Conservation (phyloP, 2,329 filamentous ascomycete species). For the Pseudocercospora eumusae region DNA sequence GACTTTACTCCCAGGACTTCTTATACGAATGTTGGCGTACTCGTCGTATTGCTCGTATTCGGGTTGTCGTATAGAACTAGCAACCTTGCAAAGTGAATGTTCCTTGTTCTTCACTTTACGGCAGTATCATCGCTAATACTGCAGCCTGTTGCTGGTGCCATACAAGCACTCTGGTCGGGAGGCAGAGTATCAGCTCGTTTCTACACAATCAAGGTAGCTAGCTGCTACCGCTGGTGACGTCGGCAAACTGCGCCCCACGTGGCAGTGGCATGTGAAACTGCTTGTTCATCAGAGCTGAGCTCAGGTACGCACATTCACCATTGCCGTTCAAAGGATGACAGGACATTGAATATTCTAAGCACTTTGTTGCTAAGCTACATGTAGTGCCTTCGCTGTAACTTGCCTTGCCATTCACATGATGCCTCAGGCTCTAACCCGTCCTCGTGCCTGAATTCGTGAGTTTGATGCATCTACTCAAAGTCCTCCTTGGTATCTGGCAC, state of each 20-base stretch:
- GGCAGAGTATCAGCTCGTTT: background rate
- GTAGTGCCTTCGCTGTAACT: background rate
- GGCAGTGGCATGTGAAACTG: constrained; percentile 6
- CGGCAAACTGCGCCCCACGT: background rate
- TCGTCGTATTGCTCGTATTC: background rate
- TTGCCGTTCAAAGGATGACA: background rate
- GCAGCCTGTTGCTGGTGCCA: background rate
- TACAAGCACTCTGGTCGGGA: background rate
- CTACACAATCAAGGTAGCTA: constrained; percentile 1
- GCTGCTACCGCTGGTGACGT: background rate
- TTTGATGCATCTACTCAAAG: background rate
- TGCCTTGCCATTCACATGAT: background rate
- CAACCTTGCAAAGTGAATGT: background rate
- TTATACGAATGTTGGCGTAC: constrained; percentile 2
- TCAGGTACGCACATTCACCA: background rate
- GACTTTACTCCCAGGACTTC: background rate
- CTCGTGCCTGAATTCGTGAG: background rate
- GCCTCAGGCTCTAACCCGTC: background rate
- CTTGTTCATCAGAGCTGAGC: background rate
- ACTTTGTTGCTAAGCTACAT: background rate
- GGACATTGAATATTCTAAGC: background rate
- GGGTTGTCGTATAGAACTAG: background rate
- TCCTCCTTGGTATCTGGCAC: background rate
- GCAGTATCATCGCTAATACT: background rate
- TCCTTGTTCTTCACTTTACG: background rate